phyloP scores from a whole-genome alignment of 2,329 filamentous ascomycete genomes.

The Aspergillus awamori region DNA sequence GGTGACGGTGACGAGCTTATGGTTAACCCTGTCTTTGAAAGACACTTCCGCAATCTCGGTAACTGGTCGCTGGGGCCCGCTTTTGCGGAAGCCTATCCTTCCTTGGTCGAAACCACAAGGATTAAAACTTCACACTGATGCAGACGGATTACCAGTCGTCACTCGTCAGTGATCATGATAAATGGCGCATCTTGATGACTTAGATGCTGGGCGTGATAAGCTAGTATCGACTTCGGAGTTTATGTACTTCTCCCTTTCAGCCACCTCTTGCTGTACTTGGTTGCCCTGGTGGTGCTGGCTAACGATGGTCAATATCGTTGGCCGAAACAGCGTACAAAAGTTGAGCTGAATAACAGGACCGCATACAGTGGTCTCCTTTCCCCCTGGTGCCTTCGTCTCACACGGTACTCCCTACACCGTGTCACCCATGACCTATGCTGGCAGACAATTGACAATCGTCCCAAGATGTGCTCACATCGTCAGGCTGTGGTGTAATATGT shows the following conservation, averaged over 20 bases:
- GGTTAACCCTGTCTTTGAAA: slow-evolving; percentile 85
- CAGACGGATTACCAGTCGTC: not conserved
- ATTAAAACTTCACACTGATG: slow-evolving; percentile 33
- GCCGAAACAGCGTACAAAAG: not conserved
- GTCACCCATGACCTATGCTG: too few relatives aligned
- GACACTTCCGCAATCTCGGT: slow-evolving; percentile 71
- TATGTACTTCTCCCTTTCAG: not conserved
- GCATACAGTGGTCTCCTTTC: not conserved
- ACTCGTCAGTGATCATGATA: too few relatives aligned
- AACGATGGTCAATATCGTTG: not conserved
- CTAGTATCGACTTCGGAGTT: too few relatives aligned
- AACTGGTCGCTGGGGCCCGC: slow-evolving; percentile 80
- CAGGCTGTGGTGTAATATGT: too few relatives aligned
- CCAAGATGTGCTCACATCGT: too few relatives aligned
- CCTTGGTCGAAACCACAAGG: slow-evolving; percentile 48
- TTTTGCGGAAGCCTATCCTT: slow-evolving; percentile 69
- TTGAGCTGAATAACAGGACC: not conserved
- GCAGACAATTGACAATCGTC: too few relatives aligned
- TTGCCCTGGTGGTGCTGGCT: not conserved
- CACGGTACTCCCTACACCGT: too few relatives aligned
- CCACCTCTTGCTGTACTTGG: not conserved
- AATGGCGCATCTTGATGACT: not conserved
- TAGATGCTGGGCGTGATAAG: not conserved
- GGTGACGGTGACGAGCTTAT: slow-evolving; percentile 63
- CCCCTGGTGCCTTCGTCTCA: not conserved